Conservation (phyloP, 805 yeast genomes). For the Lachancea thermotolerans region DNA sequence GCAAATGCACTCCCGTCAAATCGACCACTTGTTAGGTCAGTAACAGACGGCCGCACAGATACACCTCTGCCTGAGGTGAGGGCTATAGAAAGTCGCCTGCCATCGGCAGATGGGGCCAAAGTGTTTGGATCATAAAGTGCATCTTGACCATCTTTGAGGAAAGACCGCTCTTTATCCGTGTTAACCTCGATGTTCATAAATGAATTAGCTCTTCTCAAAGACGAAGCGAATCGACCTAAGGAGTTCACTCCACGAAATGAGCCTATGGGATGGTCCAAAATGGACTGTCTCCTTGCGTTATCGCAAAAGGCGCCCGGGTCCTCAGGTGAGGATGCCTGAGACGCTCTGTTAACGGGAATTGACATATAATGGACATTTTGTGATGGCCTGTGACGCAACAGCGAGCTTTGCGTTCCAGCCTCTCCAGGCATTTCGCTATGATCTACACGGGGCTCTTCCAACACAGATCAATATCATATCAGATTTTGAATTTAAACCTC, state of each 20-base stretch:
- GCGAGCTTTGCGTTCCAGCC: constrained; percentile 1
- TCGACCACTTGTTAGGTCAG: constrained; percentile 12
- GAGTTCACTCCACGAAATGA: constrained; percentile 64
- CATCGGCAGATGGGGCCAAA: constrained; percentile 56
- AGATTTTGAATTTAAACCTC: too few relatives aligned
- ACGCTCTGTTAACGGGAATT: constrained; percentile 24
- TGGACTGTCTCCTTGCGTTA: constrained; percentile 31
- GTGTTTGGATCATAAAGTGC: constrained; percentile 64
- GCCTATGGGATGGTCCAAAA: constrained; percentile 43
- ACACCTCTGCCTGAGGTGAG: constrained; percentile 26
- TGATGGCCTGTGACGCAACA: constrained; percentile 4
- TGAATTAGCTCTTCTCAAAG: constrained; percentile 73
- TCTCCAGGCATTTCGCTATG: background rate
- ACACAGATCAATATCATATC: background rate
- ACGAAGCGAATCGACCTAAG: constrained; percentile 70
- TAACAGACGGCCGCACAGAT: constrained; percentile 21
- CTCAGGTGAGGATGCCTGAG: constrained; percentile 4
- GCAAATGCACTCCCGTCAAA: constrained; percentile 14
- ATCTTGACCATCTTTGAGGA: constrained; percentile 52
- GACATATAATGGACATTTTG: constrained; percentile 27
- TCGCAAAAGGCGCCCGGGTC: constrained; percentile 2
- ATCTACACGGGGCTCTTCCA: background rate
- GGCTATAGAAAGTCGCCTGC: constrained; percentile 58
- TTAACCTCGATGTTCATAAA: constrained; percentile 48
- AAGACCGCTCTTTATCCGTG: constrained; percentile 45